These are phyloP conservation scores for Zygoascus ofunaensis DNA, from an alignment of 805 yeast species.

Conservation along the genomic window DNA sequence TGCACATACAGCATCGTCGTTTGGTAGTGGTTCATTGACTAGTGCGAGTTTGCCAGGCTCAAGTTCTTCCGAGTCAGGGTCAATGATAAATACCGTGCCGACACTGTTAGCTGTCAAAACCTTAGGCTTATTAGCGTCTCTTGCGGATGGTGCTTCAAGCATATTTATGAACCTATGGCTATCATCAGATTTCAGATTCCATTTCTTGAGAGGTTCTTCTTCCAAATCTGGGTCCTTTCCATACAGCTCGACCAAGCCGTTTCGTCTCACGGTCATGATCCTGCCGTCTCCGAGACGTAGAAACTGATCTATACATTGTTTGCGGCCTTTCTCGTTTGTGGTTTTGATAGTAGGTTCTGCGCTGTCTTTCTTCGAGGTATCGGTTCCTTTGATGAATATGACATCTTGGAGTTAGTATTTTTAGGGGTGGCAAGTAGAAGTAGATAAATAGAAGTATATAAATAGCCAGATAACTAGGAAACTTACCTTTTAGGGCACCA, in stretches of 20 bases:
- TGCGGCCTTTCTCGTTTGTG: conserved; percentile 33
- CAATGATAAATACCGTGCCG: conserved; percentile 4
- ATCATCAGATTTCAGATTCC: conserved; percentile 3
- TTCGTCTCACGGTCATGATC: conserved; percentile 13
- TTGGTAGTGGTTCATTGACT: conserved; percentile 3
- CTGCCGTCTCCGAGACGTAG: conserved; percentile 1
- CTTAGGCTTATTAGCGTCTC: not conserved
- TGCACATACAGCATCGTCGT: conserved; percentile 31
- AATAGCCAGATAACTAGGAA: not conserved
- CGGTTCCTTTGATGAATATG: conserved; percentile 57
- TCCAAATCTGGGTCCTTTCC: conserved; percentile 3
- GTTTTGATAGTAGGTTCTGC: conserved; percentile 43
- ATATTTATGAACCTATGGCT: not conserved
- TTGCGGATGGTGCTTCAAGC: not conserved
- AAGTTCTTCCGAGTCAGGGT: conserved; percentile 2
- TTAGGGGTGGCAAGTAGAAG: not conserved
- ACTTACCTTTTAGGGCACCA: conserved; percentile 36
- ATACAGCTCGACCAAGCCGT: conserved; percentile 18
- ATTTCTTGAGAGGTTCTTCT: conserved; percentile 14
- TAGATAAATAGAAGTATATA: not conserved
- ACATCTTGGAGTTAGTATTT: conserved; percentile 38
- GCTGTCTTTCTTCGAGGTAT: conserved; percentile 64
- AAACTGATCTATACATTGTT: conserved; percentile 26
- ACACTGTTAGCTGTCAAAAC: not conserved
- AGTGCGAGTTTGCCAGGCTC: not conserved